Evolutionary conservation across 805 yeast species (phyloP).

Genomic region (Danielozyma ontarioensis): DNA sequence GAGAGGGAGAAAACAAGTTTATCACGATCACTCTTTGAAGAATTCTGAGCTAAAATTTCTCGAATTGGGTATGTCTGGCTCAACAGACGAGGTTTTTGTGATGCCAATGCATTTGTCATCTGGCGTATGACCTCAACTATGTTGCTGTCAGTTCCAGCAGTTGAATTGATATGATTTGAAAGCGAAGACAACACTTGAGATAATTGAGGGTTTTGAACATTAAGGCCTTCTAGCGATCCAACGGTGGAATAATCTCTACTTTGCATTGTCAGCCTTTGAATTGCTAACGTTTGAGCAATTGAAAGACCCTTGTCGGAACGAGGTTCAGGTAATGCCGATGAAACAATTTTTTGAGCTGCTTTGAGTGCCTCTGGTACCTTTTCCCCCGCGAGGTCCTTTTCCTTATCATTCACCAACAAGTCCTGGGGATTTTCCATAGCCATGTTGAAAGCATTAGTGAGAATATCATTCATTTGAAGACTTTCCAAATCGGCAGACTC

Average conservation of each 20-base stretch:
- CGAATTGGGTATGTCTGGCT: conserved; percentile 2
- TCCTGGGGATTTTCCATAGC: conserved; percentile 62
- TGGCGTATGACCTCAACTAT: conserved; percentile 33
- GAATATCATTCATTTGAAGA: conserved; percentile 57
- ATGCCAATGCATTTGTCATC: conserved; percentile 30
- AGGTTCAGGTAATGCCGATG: no score
- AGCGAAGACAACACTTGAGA: conserved; percentile 27
- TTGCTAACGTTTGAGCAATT: conserved; percentile 57
- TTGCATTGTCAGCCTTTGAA: conserved; percentile 44
- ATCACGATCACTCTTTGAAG: not conserved
- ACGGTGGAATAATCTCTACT: conserved; percentile 25
- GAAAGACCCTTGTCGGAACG: conserved; percentile 31
- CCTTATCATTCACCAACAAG: conserved; percentile 18
- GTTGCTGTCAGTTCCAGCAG: conserved; percentile 17
- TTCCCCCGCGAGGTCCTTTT: conserved; percentile 2
- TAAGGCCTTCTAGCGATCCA: conserved; percentile 18
- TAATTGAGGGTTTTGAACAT: conserved; percentile 25
- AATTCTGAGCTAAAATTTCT: not conserved
- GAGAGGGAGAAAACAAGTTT: conserved; percentile 2
- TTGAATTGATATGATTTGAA: conserved; percentile 22
- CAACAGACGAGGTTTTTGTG: not conserved
- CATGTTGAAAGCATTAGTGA: conserved; percentile 73
- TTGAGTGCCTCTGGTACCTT: not conserved
- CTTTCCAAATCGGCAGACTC: conserved; percentile 50
- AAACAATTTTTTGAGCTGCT: not conserved